Base-by-base conservation (phyloP, 305 asterid species). In the Plantago lanceolata region DNA sequence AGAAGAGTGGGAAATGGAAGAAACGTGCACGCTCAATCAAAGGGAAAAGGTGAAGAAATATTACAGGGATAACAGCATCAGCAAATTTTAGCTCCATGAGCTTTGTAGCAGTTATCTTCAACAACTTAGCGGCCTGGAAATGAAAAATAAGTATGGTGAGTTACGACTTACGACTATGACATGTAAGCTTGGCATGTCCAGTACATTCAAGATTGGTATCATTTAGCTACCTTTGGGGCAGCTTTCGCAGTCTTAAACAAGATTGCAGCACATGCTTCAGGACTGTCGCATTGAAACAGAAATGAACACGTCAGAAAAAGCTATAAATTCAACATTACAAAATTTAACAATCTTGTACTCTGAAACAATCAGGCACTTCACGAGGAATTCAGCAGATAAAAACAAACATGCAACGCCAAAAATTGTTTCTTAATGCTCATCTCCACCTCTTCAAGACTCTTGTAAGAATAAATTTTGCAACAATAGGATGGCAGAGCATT, bases 211-310 rank as follows among this genome's bases (percentile, higher is more conserved):
- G 13, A 37, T 48, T 55, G 20, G 65, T 53, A 54, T 72, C 31
- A 19, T 48, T 65, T 62, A 77, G 59, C 68, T 65, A 89, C 99
- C 99, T 85, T 79, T 19, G 95, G 92, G 65, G 99, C 63, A 71
- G 95, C 95, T 81, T 87, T 85, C 16, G 97, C 86, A 70, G 73
- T 70, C 79, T 93, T 93, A 87, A 86, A 93, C 80, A 93, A 75
- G 73, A 93, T 93, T 70, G 99, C 97, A 33, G 99, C 99, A 68
- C 97, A 87, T 59, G 99, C 99, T 79, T 93, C 99, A 54, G 99
- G 99, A 72, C 99, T 93, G 92, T 70, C 51, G 66, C 68, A 64
- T 57, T 68, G 65, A 63, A 73, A 71, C 37, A 19, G 63, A 61
- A 56, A 69, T 58, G 21, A 57, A 28, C 57, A 44, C 28, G 48